Evolutionary conservation across 352 stramenopile species (phyloP), one percentile per base, ranked within the genome.

Genomic region (Globisporangium paroecandrum): DNA sequence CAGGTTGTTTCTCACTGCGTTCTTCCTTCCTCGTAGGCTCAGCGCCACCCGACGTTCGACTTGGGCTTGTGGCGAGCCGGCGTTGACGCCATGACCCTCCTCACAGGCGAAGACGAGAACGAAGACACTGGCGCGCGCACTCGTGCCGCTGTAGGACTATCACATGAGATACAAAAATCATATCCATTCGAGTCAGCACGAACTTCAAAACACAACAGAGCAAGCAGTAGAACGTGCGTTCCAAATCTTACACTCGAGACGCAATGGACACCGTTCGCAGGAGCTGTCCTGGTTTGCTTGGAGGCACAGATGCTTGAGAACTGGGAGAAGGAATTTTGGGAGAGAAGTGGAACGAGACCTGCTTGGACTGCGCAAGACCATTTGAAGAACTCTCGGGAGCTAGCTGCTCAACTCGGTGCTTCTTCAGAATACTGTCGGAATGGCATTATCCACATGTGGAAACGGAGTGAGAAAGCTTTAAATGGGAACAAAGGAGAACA

Each of bases 261-360:
- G 70, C 73, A 20, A 32, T 69, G 27, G 74, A 64, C 1, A 72
- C 63, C 3, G 67, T 70, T 15, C 77, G 77, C 13, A 84, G 54
- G 25, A 71, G 59, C 9, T 65, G 66, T 10, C 46, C 69, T 47
- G 76, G 68, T 58, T 82, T 69, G 36, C 72, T 74, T 6, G 70
- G 70, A 9, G 77, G 72, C 7, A 75, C 63, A 10, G 65, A 60
- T 38, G 27, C 47, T 29, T 64, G 36, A 25, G 59, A 41, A 25
- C 25, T n/a, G 0, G 66, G 55, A n/a, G 54, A 62, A 13, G 60
- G 56, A 12, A 51, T 63, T 15, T 54, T 65, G 1, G 66, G 62
- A 27, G 75, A 66, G 9, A 82, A 62, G 54, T 89, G 74, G 64
- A 93, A 91, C 22, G 82, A 90, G 2, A 93, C 83, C 72, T 91